Evolutionary conservation across 1,284 basidiomycete genomes (phyloP), one percentile per base, ranked within the genome.

Genomic region (Ceratobasidium papillatum): DNA sequence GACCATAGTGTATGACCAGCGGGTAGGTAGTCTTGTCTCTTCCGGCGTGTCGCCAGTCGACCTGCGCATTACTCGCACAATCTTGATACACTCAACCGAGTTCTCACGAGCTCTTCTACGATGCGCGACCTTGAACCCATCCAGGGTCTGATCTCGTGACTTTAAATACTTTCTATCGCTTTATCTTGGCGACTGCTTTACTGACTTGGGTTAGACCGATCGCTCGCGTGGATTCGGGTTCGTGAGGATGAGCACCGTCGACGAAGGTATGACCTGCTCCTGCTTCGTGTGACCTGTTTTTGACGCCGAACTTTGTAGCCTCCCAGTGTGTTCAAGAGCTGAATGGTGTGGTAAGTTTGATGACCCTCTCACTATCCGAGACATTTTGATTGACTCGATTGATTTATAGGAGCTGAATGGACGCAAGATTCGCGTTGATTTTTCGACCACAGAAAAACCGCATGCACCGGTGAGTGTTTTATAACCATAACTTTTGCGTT

Each of bases 221-320:
- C 92, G 98, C 75, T 99, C 96, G 72, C 93, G 97, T 78, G 98
- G 96, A 9, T 99, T 99, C 79, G 97, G 96, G 49, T 99, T 99
- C 82, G 95, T 99, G 82, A 93, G 92, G 77, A 99, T 99, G 96
- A 87, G 88, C 49, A 87, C 87, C 47, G 87, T 91, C 19, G 95
- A 96, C 75, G 96, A 98, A 77, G 56, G 56, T 59, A 38, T n/a
- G 56, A 34, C 7, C 0, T 32, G 7, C 1, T 9, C 3, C 36
- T 25, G 8, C 14, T 34, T 41, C 22, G 19, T 59, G 25, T 14
- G n/a, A 8, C 3, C 19, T 11, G 3, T 9, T 36, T 38, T 22
- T 59, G n/a, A 59, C 56, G 19, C 22, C 32, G 3, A 2, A 11
- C 22, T 7, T 36, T 41, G 8, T 41, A 59, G 98, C 98, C 1